Evolutionary conservation across 23 red algal genomes (phyloP).

Genomic region (Cyanidium caldarium): DNA sequence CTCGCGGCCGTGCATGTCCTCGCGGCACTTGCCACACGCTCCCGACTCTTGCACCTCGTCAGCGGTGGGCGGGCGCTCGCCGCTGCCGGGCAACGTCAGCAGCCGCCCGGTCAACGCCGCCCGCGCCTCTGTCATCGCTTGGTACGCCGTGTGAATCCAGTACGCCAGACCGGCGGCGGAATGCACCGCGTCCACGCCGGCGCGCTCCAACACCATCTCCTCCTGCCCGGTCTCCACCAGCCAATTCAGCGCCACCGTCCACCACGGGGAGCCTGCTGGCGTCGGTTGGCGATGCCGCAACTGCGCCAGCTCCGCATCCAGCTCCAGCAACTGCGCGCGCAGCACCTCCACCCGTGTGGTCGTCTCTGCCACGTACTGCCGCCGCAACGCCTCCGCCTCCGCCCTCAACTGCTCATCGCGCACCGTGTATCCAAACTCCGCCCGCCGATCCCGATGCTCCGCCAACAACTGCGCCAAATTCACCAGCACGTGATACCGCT

Average conservation of each 20-base stretch:
- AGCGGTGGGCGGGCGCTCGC: background rate
- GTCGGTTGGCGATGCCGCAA: background rate
- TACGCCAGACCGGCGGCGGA: background rate
- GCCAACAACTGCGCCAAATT: constrained; percentile 37
- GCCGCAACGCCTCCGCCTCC: background rate
- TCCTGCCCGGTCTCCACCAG: background rate
- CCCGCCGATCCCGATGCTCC: background rate
- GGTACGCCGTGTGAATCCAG: background rate
- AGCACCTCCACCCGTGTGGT: background rate
- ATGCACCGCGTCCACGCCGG: background rate
- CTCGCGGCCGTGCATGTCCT: constrained; percentile 1
- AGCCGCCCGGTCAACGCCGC: background rate
- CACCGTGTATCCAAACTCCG: background rate
- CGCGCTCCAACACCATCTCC: background rate
- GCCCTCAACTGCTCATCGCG: background rate
- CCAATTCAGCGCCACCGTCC: constrained; percentile 9
- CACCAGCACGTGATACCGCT: constrained; percentile 51
- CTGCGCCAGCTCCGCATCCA: background rate
- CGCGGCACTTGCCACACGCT: constrained; percentile 5
- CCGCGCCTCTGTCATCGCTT: background rate
- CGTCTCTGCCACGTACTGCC: background rate
- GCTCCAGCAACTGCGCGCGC: background rate
- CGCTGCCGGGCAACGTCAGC: constrained; percentile 3
- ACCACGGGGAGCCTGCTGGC: constrained; percentile 1
- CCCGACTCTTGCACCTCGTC: background rate